Evolutionary conservation across 116 monocot genomes (phyloP), one percentile per base, ranked within the genome.

Genomic region (Cymodocea nodosa): DNA sequence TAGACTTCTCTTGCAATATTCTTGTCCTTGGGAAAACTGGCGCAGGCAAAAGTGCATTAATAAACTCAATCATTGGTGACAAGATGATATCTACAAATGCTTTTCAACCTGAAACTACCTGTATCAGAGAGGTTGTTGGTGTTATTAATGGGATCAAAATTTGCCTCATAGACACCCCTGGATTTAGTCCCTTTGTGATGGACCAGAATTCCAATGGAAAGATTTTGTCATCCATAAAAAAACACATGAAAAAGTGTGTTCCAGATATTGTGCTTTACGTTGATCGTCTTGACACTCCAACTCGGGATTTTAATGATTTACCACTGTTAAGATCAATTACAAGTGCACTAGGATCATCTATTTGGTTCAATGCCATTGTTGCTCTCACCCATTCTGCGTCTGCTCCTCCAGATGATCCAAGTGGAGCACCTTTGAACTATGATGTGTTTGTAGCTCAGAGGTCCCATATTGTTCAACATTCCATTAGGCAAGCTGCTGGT

Each of bases 231-330:
- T 77, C 84, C 52, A 76, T 93, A 54, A 93, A 86, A 76, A 93
- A 78, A 70, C 76, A 80, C 51, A 80, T 74, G 2, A 89, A 93
- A 70, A 83, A 63, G 53, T 82, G 80, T 62, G 78, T 84, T 18
- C 86, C 89, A 2, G 93, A 93, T 68, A 83, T 85, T 60, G 84
- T 93, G 37, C 76, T 93, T 4, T 93, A 93, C 78, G 86, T 93
- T 23, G 93, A 93, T 60, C 75, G 93, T 15, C 73, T 89, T 23
- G 86, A 93, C 72, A 82, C 64, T 13, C 78, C 82, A 56, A 80
- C 86, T 35, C 70, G 71, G 39, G 85, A 89, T 77, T 76, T 80
- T 44, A 86, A 89, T 71, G 89, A 93, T 76, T 63, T 84, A 68
- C 93, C 86, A 64, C 68, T 93, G 37, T 56, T 93, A 51, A 78